Evolutionary conservation across 176 grass and related monocot genomes (phyloP).

Genomic region (Paspalum vaginatum): DNA sequence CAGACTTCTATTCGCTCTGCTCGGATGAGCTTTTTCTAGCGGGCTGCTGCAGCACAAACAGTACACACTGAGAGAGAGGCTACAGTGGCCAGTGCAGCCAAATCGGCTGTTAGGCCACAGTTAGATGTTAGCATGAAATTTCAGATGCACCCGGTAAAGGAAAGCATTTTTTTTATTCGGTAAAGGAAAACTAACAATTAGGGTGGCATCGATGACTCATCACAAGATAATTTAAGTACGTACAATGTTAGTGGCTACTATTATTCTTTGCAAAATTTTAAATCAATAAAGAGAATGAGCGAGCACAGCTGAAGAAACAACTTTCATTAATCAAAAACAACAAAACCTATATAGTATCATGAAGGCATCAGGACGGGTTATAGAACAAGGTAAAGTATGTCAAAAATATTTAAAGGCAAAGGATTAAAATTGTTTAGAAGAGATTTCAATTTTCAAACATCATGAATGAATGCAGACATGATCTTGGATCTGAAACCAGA

Average conservation of each 20-base stretch:
- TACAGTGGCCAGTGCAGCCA: too few relatives aligned
- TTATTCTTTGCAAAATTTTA: neutral
- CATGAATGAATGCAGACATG: neutral
- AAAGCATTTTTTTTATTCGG: neutral
- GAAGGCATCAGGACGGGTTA: neutral
- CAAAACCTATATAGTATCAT: neutral
- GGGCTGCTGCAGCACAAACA: too few relatives aligned
- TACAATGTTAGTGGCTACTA: neutral
- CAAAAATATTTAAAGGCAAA: neutral
- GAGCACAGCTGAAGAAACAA: neutral
- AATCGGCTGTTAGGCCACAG: too few relatives aligned
- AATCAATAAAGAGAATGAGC: neutral
- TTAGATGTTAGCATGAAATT: neutral
- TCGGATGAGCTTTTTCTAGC: too few relatives aligned
- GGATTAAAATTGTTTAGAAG: neutral
- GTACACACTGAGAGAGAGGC: too few relatives aligned
- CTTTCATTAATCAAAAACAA: neutral
- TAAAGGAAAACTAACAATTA: conserved; percentile 4
- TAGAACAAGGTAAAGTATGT: conserved; percentile 16
- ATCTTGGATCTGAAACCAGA: neutral
- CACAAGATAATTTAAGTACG: neutral
- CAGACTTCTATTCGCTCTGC: neutral
- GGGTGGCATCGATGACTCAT: neutral
- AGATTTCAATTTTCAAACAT: neutral
- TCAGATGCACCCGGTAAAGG: neutral